Evolutionary conservation across 257 asterid genomes (phyloP), one percentile per base, ranked within the genome.

Genomic region (Solanum appendiculatum): DNA sequence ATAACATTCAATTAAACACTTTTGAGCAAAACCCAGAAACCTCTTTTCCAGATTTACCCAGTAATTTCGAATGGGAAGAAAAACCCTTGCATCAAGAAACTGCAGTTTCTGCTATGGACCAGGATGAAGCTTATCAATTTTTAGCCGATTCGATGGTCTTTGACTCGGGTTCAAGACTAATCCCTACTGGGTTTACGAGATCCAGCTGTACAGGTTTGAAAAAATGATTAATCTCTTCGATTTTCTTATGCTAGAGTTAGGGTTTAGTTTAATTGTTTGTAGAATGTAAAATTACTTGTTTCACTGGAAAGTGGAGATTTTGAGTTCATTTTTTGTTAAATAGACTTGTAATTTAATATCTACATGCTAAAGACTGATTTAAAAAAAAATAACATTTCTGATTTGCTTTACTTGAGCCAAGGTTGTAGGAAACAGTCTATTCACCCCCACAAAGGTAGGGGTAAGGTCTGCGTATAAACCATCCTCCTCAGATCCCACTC

Each of bases 141-240:
- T 90, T 92, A 84, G 92, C 94, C 72, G 97, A 95, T 88, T 89
- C 91, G 9, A 96, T 96, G 98, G 91, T 95, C 83, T 96, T 98
- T 74, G 96, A 93, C 88, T 86, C 93, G 56, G 93, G 93, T 82
- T 93, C 99, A 15, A 91, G 87, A 85, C 82, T 97, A 27, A 92
- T 96, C 77, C 93, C 89, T 2, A 89, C 73, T 66, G 99, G 99
- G 54, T 91, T 95, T 88, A 42, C 87, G 5, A 90, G 69, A 84
- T 89, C 94, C 82, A 86, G 69, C 84, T 92, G 94, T 86, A 42
- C 91, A 88, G 98, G 99, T 97, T 82, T 70, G 93, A 84, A 11
- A 54, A 75, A 60, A 31, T 69, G 23, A 44, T 46, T 88, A 15
- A 14, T 31, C 20, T 80, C 7, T 80, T 25, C 51, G 21, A 82